Conservation (phyloP, 306 rosid genomes). For the Citrullus amarus region DNA sequence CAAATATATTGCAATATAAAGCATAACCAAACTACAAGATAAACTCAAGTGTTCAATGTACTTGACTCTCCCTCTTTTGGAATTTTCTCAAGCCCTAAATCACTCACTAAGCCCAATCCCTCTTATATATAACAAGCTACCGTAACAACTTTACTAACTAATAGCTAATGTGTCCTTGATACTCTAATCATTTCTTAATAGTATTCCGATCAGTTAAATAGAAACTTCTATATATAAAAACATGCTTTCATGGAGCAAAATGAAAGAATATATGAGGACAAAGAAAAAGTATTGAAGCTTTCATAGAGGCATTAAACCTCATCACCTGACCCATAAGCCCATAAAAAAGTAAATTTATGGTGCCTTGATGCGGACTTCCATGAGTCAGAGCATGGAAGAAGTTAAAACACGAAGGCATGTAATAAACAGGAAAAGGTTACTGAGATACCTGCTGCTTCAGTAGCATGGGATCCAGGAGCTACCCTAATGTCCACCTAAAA, state of each 20-base stretch:
- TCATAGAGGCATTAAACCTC: background rate
- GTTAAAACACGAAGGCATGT: background rate
- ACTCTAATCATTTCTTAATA: too few relatives aligned
- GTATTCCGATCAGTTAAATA: too few relatives aligned
- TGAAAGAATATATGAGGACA: background rate
- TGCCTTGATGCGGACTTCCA: background rate
- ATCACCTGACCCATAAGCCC: background rate
- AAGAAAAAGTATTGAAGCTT: background rate
- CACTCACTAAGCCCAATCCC: too few relatives aligned
- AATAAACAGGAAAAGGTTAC: constrained; percentile 4
- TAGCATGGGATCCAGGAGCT: constrained; percentile 93
- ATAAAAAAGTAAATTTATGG: background rate
- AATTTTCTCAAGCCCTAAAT: too few relatives aligned
- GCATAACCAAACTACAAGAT: too few relatives aligned
- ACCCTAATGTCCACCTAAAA: constrained; percentile 83
- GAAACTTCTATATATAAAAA: background rate
- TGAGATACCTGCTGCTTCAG: constrained; percentile 67
- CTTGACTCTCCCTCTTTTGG: too few relatives aligned
- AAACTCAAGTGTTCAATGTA: too few relatives aligned
- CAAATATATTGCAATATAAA: too few relatives aligned
- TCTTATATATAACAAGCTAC: too few relatives aligned
- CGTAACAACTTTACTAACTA: too few relatives aligned
- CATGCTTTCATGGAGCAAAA: background rate
- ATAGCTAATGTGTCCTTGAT: too few relatives aligned
- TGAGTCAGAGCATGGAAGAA: background rate